phyloP scores from a whole-genome alignment of 2,329 filamentous ascomycete genomes.

The Fusarium napiforme region DNA sequence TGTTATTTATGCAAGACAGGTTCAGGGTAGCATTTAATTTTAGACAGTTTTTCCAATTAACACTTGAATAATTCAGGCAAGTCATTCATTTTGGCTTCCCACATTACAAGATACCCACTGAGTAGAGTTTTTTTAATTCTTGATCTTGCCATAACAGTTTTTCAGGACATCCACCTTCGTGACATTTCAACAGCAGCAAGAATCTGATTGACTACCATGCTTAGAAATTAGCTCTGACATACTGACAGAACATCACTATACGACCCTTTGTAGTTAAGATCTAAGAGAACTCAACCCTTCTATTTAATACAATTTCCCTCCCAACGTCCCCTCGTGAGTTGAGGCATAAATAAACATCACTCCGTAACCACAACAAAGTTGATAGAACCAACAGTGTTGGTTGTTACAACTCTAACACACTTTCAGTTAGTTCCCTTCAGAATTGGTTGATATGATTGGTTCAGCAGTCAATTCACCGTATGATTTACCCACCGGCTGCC shows the following conservation, averaged over 20 bases:
- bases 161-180: too few relatives aligned
- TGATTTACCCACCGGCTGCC: background rate
- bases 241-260: too few relatives aligned
- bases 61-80: too few relatives aligned
- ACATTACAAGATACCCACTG: too few relatives aligned
- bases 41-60: rapidly evolving
- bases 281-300: too few relatives aligned
- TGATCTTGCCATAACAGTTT: too few relatives aligned
- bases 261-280: too few relatives aligned
- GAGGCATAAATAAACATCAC: background rate
- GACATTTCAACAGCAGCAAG: too few relatives aligned
- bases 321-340: rapidly evolving
- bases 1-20: rapidly evolving
- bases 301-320: too few relatives aligned
- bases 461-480: rapidly evolving
- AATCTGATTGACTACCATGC: too few relatives aligned
- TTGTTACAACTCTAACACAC: background rate
- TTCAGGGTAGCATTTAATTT: background rate
- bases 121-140: too few relatives aligned
- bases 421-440: background rate
- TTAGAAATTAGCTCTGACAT: rapidly evolving
- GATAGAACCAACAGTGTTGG: background rate
- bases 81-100: too few relatives aligned
- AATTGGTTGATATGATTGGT: background rate
- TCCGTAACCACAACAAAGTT: background rate